A percentile compares a stretch with the other conserved stretches of the same genome.
Evolutionary conservation across 2,329 filamentous ascomycete genomes (phyloP).

Genomic region (Sarocladiaceae sp.): DNA sequence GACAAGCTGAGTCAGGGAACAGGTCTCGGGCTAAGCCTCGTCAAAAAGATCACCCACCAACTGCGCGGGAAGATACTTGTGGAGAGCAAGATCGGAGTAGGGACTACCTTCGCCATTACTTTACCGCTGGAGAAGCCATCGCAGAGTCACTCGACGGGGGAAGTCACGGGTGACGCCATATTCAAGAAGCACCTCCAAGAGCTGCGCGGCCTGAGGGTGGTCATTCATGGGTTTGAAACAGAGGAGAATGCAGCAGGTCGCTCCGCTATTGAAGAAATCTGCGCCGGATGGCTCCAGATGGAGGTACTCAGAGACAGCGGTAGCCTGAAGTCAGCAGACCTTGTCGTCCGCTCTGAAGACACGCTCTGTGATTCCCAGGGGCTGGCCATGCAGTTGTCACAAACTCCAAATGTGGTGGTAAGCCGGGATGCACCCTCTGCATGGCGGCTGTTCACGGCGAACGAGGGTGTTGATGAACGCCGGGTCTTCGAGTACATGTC

Average conservation of each 20-base stretch:
- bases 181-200: conserved; percentile 24
- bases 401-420: conserved; percentile 24
- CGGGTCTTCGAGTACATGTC: conserved; percentile 37
- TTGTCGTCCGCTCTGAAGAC: conserved; percentile 20
- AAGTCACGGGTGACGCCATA: conserved; percentile 17
- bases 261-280: conserved; percentile 20
- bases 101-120: conserved; percentile 31
- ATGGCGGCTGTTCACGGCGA: conserved; percentile 17
- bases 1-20: conserved; percentile 56
- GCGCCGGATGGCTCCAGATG: conserved; percentile 27
- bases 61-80: conserved; percentile 57
- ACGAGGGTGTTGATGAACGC: conserved; percentile 16
- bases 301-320: conserved; percentile 17
- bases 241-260: conserved; percentile 10
- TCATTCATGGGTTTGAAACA: conserved; percentile 18
- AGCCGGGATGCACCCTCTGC: conserved; percentile 26
- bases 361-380: conserved; percentile 10
- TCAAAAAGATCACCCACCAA: conserved; percentile 54
- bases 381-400: conserved; percentile 2
- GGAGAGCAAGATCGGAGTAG: conserved; percentile 35
- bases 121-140: conserved; percentile 21
- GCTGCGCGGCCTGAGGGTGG: conserved; percentile 25
- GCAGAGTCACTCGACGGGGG: neutral
- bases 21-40: conserved; percentile 60
- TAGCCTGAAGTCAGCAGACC: conserved; percentile 19